These are phyloP conservation scores for Aspergillus fructus DNA, from an alignment of 2,329 filamentous ascomycete genomes.

Conservation along the genomic window DNA sequence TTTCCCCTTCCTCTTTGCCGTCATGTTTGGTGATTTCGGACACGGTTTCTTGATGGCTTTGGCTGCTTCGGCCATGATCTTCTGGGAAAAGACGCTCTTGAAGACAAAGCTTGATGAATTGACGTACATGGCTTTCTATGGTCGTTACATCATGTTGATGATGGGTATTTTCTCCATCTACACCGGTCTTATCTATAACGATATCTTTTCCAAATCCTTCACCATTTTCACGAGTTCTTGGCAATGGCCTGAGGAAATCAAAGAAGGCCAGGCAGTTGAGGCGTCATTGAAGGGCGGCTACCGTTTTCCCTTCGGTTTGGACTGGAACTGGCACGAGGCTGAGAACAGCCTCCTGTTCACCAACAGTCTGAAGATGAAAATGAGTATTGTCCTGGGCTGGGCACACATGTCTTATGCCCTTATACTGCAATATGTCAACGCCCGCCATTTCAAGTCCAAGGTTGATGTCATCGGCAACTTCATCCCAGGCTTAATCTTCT, in stretches of 20 bases:
- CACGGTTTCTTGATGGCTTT: constrained; percentile 87
- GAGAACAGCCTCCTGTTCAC: constrained; percentile 94
- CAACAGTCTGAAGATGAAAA: constrained; percentile 99
- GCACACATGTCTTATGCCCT: constrained; percentile 94
- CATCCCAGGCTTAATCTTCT: constrained; percentile 97
- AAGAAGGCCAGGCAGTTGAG: constrained; percentile 62
- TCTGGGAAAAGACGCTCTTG: constrained; percentile 82
- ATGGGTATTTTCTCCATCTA: constrained; percentile 98
- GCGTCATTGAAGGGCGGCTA: constrained; percentile 71
- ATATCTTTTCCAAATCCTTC: constrained; percentile 91
- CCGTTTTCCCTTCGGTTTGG: constrained; percentile 91
- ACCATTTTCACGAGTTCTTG: constrained; percentile 87
- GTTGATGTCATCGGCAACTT: constrained; percentile 99
- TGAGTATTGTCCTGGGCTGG: constrained; percentile 97
- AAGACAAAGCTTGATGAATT: constrained; percentile 93
- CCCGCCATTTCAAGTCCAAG: constrained; percentile 87
- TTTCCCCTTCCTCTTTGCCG: constrained; percentile 98
- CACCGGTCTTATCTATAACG: constrained; percentile 96
- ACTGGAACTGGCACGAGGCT: constrained; percentile 94
- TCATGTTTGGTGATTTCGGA: constrained; percentile 99
- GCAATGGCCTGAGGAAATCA: constrained; percentile 74
- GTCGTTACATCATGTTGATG: constrained; percentile 96
- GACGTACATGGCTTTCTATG: constrained; percentile 98
- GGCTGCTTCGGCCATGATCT: constrained; percentile 87
- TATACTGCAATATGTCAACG: constrained; percentile 89